A percentile compares a stretch with the other conserved stretches of the same genome.
These are phyloP conservation scores for Zelonia costaricensis DNA, from an alignment of 208 protist species.

Conservation along the genomic window DNA sequence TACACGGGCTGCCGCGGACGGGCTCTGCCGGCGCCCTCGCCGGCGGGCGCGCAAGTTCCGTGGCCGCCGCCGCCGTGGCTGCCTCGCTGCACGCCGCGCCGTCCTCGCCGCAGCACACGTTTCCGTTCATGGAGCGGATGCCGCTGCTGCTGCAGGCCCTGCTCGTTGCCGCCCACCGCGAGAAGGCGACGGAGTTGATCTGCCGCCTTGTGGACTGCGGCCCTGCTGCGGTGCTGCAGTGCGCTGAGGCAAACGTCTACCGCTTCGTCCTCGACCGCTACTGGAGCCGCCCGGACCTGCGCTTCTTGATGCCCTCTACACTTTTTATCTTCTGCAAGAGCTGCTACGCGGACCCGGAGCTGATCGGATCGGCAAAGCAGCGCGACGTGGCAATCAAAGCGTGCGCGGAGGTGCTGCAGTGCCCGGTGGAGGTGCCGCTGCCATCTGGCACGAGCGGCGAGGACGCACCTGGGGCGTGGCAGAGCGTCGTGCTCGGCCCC, in stretches of 20 bases:
- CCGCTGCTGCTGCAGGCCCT: conserved; percentile 82
- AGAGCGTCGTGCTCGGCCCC: conserved; percentile 57
- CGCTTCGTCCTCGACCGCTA: conserved; percentile 72
- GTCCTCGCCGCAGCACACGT: conserved; percentile 23
- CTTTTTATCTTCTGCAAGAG: conserved; percentile 88
- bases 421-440: conserved; percentile 45
- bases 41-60: no score
- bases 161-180: conserved; percentile 71
- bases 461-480: conserved; percentile 59
- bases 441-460: conserved; percentile 2
- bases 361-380: conserved; percentile 60
- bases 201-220: conserved; percentile 85
- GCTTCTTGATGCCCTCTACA: conserved; percentile 73
- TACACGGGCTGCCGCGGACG: no score
- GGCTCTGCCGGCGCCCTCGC: no score
- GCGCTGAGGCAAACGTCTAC: conserved; percentile 81
- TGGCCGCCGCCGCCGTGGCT: neutral
- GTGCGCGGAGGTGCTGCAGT: conserved; percentile 62
- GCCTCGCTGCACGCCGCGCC: neutral
- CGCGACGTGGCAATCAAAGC: conserved; percentile 45
- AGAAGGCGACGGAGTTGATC: conserved; percentile 71
- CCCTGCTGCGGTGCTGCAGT: conserved; percentile 66
- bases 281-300: conserved; percentile 74
- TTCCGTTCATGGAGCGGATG: conserved; percentile 73
- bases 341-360: conserved; percentile 75